Evolutionary conservation across 2,329 filamentous ascomycete species (phyloP).

Genomic region (Sporothrix euskadiensis): DNA sequence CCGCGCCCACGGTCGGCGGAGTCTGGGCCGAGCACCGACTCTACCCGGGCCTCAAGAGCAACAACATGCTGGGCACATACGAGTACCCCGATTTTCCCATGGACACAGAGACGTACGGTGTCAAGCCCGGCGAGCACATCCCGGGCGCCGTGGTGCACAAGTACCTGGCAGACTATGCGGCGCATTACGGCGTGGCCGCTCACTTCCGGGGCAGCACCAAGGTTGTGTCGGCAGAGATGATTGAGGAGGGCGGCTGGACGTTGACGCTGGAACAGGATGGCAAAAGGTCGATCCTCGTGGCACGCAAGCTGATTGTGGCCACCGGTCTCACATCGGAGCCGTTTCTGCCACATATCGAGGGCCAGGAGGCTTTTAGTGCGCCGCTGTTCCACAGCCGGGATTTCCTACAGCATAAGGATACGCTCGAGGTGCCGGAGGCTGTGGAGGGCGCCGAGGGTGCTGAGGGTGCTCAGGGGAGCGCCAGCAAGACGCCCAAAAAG

Average conservation of each 20-base stretch:
- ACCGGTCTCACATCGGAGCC: constrained; percentile 57
- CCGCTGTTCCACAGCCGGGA: constrained; percentile 54
- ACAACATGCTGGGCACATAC: constrained; percentile 72
- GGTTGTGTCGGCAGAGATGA: constrained; percentile 48
- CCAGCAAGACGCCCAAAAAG: constrained; percentile 37
- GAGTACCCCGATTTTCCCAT: constrained; percentile 76
- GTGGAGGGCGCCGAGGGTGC: no score
- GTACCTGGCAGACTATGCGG: constrained; percentile 51
- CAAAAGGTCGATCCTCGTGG: constrained; percentile 38
- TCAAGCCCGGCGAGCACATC: constrained; percentile 50
- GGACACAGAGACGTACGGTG: constrained; percentile 53
- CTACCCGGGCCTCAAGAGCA: constrained; percentile 69
- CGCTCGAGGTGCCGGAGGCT: constrained; percentile 40
- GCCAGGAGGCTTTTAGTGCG: constrained; percentile 48
- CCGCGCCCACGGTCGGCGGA: constrained; percentile 60
- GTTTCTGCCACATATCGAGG: constrained; percentile 50
- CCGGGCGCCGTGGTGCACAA: constrained; percentile 49
- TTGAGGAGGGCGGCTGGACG: constrained; percentile 46
- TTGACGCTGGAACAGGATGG: constrained; percentile 39
- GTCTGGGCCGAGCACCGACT: constrained; percentile 68
- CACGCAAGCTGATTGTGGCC: constrained; percentile 55
- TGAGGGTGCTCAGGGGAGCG: not conserved
- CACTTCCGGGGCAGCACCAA: constrained; percentile 45
- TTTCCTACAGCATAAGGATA: constrained; percentile 45
- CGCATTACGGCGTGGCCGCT: constrained; percentile 45